Base-by-base conservation (phyloP, 139 green algal species). In the Coccomyxa sp. region DNA sequence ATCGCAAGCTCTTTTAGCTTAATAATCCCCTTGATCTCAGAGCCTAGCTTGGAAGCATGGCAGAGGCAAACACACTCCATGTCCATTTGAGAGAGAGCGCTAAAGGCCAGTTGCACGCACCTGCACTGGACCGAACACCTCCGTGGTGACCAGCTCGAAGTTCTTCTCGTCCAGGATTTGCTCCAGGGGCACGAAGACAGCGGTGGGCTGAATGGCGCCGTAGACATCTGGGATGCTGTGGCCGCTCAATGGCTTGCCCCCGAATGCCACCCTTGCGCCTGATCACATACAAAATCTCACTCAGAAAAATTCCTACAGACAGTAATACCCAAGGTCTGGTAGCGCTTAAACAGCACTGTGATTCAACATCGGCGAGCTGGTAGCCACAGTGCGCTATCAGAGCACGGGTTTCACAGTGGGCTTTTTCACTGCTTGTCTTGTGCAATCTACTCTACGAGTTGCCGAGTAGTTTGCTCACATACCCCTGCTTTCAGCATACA, bases 91-190 rank as follows among this genome's bases (percentile, higher is more conserved):
- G 60, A 68, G 14, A 16, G 60, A 25, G 15, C 16, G 14, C 14
- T 28, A 77, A 3, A 38, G 71, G 27, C 23, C 14, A 38, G 1
- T 30, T 12, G 10, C 23, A 58, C 78, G 58, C 25, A 96, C 95
- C 89, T 98, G 96, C 80, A 99, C 92, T 28, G 96, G 96, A 3
- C 96, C 96, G 90, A 99, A 99, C 31, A 99, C 91, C 89, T 99
- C 96, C 1, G 91, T 98, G 25, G 95, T 98, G 13, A 88, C 93
- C 28, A 87, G 79, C 60, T 93, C 84, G 63, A 97, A 98, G 88
- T 93, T 86, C 38, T 90, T 89, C 16, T 80, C 83, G 28, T 88
- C 87, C 13, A 95, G 86, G 81, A 98, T 91, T 76, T 92, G 84
- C 63, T 92, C 74, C 60, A 99, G 89, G 15, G 96, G 96, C 67